A percentile compares a stretch with the other conserved stretches of the same genome.
Conservation (phyloP, 345 rosid species). For the Nasturtium officinale region DNA sequence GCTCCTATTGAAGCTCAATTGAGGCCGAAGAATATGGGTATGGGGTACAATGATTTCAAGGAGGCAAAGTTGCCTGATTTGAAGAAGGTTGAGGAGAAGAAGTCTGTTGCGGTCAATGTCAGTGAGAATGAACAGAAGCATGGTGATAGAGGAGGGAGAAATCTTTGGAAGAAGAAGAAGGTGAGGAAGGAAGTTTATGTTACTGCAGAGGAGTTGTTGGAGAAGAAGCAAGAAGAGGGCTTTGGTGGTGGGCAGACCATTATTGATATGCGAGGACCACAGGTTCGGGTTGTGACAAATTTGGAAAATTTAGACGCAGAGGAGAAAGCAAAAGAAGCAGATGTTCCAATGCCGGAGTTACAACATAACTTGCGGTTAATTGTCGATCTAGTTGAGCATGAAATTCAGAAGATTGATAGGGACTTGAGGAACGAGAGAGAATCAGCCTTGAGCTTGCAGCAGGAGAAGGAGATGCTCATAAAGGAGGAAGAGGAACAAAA, state of each 20-base stretch:
- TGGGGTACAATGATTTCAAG: slow-evolving; percentile 87
- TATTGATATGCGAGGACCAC: slow-evolving; percentile 94
- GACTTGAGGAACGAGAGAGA: slow-evolving; percentile 86
- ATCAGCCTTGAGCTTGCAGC: slow-evolving; percentile 76
- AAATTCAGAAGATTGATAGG: slow-evolving; percentile 82
- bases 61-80: slow-evolving; percentile 60
- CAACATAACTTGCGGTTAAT: slow-evolving; percentile 80
- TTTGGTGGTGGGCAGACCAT: slow-evolving; percentile 83
- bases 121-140: slow-evolving; percentile 39
- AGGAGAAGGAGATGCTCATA: slow-evolving; percentile 77
- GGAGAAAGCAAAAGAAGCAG: slow-evolving; percentile 78
- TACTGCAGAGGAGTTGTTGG: slow-evolving; percentile 77
- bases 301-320: slow-evolving; percentile 91
- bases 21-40: slow-evolving; percentile 93
- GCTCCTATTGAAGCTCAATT: slow-evolving; percentile 80
- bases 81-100: slow-evolving; percentile 65
- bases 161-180: slow-evolving; percentile 70
- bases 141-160: slow-evolving; percentile 48
- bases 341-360: slow-evolving; percentile 94
- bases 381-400: slow-evolving; percentile 79
- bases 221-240: slow-evolving; percentile 74
- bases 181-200: slow-evolving; percentile 55
- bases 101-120: slow-evolving; percentile 31
- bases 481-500: slow-evolving; percentile 54
- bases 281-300: slow-evolving; percentile 78